These are phyloP conservation scores for Trametes cinnabarina DNA, from an alignment of 768 basidiomycete genomes.

Conservation along the genomic window DNA sequence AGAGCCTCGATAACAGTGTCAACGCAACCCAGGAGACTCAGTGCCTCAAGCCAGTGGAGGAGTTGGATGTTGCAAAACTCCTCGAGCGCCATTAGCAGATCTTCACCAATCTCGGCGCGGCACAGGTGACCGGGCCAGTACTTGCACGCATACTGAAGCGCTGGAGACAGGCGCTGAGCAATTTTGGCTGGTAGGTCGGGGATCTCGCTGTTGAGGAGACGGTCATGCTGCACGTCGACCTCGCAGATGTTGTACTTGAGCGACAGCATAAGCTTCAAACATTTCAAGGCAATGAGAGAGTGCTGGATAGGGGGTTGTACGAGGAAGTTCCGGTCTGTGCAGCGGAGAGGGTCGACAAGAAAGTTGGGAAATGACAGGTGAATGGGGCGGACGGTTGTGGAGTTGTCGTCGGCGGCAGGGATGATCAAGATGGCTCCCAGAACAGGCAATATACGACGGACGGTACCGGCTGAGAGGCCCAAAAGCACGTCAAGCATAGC, in stretches of 20 bases:
- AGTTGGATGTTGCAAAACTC: conserved; percentile 19
- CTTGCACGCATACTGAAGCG: conserved; percentile 24
- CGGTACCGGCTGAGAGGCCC: neutral
- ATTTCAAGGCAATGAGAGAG: neutral
- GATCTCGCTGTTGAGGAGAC: conserved; percentile 4
- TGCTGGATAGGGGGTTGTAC: conserved; percentile 7
- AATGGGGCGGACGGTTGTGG: conserved; percentile 8
- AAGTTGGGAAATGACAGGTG: conserved; percentile 26
- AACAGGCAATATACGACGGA: conserved; percentile 3
- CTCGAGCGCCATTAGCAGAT: neutral
- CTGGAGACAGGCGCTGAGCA: conserved; percentile 3
- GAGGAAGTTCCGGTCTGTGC: conserved; percentile 4
- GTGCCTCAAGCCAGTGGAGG: conserved; percentile 25
- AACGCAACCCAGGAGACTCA: conserved; percentile 5
- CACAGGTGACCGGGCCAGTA: conserved; percentile 13
- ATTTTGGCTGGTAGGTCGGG: neutral
- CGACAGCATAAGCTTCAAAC: neutral
- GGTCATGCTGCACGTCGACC: neutral
- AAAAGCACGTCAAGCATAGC: neutral
- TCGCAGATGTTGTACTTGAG: conserved; percentile 10
- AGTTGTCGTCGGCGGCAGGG: neutral
- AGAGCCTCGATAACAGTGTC: neutral
- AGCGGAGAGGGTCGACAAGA: conserved; percentile 14
- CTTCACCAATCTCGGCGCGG: neutral
- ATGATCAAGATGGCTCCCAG: conserved; percentile 18